Evolutionary conservation across 2,329 filamentous ascomycete genomes (phyloP).

Genomic region (Metarhizium guizhouense): DNA sequence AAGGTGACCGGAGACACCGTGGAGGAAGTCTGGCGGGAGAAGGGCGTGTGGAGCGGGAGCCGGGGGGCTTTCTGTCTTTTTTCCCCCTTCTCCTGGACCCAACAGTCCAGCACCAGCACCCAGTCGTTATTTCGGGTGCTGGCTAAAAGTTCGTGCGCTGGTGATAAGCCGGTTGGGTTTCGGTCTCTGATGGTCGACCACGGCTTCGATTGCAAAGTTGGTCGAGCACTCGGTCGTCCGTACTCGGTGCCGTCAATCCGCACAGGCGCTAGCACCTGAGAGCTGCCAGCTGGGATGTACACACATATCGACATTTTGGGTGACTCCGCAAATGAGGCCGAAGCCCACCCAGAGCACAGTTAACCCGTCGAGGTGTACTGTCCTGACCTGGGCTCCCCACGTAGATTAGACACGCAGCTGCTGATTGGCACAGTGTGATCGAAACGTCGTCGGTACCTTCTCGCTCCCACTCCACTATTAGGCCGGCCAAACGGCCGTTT

Average conservation of each 20-base stretch:
- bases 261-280: not conserved
- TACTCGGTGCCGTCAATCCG: no score
- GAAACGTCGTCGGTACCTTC: slow-evolving; percentile 6
- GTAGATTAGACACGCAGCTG: not conserved
- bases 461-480: slow-evolving; percentile 42
- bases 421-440: slow-evolving; percentile 1
- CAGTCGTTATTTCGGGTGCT: no score
- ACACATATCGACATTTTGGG: slow-evolving; percentile 1
- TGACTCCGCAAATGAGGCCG: slow-evolving; percentile 10
- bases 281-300: not conserved
- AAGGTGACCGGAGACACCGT: not conserved
- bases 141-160: no score
- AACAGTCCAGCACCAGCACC: no score
- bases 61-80: not conserved
- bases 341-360: slow-evolving; percentile 1
- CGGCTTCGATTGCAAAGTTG: not conserved
- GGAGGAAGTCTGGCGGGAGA: not conserved
- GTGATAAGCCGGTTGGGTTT: no score
- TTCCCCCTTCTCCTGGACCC: no score
- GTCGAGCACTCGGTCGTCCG: no score
- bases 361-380: no score
- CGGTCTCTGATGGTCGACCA: no score
- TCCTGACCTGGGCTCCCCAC: no score
- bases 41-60: not conserved
- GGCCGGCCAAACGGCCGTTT: slow-evolving; percentile 48